Evolutionary conservation across 2,329 filamentous ascomycete genomes (phyloP).

Genomic region (Aspergillus quadrilineatus): DNA sequence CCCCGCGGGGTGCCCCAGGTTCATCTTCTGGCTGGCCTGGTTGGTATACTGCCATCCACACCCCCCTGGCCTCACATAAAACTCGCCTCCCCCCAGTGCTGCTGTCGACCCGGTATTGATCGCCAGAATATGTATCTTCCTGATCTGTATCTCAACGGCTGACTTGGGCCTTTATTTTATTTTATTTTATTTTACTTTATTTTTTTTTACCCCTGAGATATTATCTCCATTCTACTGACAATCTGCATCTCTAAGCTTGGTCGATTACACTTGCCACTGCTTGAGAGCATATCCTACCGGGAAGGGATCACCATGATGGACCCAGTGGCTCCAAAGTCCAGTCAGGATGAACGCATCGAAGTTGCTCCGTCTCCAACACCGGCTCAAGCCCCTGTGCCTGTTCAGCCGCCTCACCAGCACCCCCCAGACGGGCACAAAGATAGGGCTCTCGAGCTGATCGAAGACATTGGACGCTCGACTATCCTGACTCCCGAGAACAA

Average conservation of each 20-base stretch:
- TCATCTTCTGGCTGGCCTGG: neutral
- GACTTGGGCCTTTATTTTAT: neutral
- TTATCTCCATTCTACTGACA: neutral
- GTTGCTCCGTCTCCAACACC: conserved; percentile 16
- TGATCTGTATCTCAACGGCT: conserved; percentile 1
- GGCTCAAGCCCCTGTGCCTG: neutral
- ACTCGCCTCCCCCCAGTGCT: neutral
- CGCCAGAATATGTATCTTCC: conserved; percentile 2
- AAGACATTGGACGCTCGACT: conserved; percentile 46
- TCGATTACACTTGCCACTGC: too few relatives aligned
- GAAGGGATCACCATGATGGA: conserved; percentile 12
- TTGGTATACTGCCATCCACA: neutral
- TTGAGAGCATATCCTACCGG: neutral
- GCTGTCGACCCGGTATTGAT: neutral
- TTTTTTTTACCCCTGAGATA: neutral
- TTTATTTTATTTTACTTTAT: neutral
- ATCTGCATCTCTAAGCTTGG: neutral
- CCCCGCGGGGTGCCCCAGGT: conserved; percentile 14
- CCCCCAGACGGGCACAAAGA: conserved; percentile 31
- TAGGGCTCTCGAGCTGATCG: conserved; percentile 52
- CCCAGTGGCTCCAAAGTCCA: conserved; percentile 18
- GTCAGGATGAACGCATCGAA: conserved; percentile 26
- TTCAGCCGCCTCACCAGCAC: neutral
- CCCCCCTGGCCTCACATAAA: neutral
- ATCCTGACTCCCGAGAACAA: conserved; percentile 55